phyloP scores from a whole-genome alignment of 2,329 filamentous ascomycete species.

The Penicillium occitanis region DNA sequence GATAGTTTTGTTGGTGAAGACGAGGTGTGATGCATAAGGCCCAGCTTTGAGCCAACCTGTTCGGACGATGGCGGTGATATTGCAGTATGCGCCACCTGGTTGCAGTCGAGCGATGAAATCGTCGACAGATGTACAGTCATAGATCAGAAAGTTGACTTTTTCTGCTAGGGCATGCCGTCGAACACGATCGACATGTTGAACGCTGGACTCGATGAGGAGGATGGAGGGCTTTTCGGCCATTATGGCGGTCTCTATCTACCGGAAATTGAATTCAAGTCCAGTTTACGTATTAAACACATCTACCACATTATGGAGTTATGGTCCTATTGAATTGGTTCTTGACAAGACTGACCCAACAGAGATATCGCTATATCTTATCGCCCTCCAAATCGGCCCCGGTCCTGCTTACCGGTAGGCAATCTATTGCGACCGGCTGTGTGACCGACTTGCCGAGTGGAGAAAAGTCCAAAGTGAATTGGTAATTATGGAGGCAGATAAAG shows the following conservation, averaged over 20 bases:
- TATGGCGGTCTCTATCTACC: conserved; percentile 10
- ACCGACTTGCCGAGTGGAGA: conserved; percentile 14
- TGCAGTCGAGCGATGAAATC: conserved; percentile 25
- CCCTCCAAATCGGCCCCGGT: not conserved
- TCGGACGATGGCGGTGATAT: conserved; percentile 33
- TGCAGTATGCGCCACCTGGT: conserved; percentile 31
- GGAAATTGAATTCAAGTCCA: not conserved
- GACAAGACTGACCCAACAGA: too few species aligned
- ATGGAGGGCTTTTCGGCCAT: conserved; percentile 15
- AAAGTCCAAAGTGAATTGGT: conserved; percentile 7
- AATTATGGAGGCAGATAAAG: conserved; percentile 14
- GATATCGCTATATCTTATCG: too few species aligned
- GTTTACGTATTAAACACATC: too few species aligned
- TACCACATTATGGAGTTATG: too few species aligned
- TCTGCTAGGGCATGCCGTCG: conserved; percentile 17
- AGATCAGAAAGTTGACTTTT: conserved; percentile 21
- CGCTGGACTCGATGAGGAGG: conserved; percentile 16
- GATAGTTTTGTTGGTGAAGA: conserved; percentile 29
- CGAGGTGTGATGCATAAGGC: conserved; percentile 28
- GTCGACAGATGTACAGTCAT: conserved; percentile 17
- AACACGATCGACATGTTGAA: conserved; percentile 15
- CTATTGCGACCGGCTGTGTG: conserved; percentile 15
- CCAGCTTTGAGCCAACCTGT: conserved; percentile 37
- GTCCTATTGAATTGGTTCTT: too few species aligned
- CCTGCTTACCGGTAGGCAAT: conserved; percentile 10